phyloP scores from a whole-genome alignment of 345 rosid genomes.

The Eucalyptus pauciflora region DNA sequence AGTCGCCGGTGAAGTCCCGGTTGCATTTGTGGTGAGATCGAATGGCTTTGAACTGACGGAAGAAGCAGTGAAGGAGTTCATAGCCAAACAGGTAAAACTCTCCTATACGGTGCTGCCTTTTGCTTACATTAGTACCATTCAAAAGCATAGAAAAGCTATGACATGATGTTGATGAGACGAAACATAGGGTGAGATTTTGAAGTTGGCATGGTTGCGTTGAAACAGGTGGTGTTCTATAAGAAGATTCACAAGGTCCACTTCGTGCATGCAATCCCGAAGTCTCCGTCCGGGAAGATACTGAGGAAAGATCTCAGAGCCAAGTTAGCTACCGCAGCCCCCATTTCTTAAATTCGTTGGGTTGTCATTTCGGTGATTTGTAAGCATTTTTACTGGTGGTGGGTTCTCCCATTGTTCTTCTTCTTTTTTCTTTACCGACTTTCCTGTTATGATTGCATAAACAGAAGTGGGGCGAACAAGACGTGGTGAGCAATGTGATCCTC shows the following conservation, averaged over 20 bases:
- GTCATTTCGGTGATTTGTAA: background rate
- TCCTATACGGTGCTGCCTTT: background rate
- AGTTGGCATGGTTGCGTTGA: background rate
- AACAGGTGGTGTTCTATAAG: constrained; percentile 84
- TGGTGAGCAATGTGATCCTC: background rate
- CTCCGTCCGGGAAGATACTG: constrained; percentile 82
- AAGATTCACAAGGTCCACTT: constrained; percentile 65
- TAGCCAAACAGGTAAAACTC: constrained; percentile 56
- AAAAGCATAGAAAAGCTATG: background rate
- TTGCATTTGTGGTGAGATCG: constrained; percentile 77
- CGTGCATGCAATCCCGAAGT: constrained; percentile 75
- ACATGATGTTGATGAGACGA: background rate
- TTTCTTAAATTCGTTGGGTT: background rate
- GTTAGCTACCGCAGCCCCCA: constrained; percentile 1
- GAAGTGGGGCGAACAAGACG: background rate
- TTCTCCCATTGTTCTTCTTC: background rate
- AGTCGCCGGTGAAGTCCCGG: constrained; percentile 88
- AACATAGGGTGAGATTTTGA: background rate
- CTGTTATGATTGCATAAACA: background rate
- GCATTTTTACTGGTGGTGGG: background rate
- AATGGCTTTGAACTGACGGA: constrained; percentile 47
- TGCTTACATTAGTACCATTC: background rate
- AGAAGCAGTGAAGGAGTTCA: constrained; percentile 56
- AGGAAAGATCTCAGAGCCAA: constrained; percentile 78
- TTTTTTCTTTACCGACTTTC: background rate